Base-by-base conservation (phyloP, 495 filamentous ascomycete genomes). In the Aspergillus sclerotioniger region DNA sequence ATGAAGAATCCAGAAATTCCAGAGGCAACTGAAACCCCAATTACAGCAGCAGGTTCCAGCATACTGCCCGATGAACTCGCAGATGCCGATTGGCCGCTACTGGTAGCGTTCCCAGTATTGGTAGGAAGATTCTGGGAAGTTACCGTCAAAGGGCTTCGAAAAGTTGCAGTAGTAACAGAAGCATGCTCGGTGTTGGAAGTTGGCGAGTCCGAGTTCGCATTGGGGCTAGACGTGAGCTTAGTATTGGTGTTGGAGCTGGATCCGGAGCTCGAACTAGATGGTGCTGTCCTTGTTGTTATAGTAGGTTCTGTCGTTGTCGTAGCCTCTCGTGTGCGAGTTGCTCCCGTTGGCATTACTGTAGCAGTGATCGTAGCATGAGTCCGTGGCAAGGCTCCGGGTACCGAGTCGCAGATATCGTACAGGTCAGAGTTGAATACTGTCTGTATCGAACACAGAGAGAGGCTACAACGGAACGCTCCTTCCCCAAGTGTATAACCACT, bases 401-500 rank as follows among this genome's bases (percentile, higher is more conserved):
- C 70, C 2, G 75, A 76, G 45, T 73, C 70, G 59, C 87, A 90
- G 67, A 90, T 85, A 50, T 71, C 67, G 62, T 84, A 85, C 16
- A 79, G 83, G 39, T 72, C 74, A 7, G 66, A 62, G 9, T 46
- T 63, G 13, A 66, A 52, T 5, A 63, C 54, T 7, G 66, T 60
- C 2, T 66, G 54, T 16, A 67, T 47, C 17, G 72, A 56, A 49
- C 81, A 84, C 20, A 60, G 50, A 1, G 80, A 78, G 47, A 80
- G 67, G 12, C 85, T 77, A 65, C 89, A 92, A 57, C 81, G 79
- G 54, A 89, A 65, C 8, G 82, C 85, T 7, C 78, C 86, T 68
- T 90, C 88, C 10, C 87, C 88, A 48, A 92, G 54, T 0, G 88
- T 90, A 56, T 86, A 86, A 31, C 85, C 86, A 55, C 79, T 80